A percentile compares a stretch with the other conserved stretches of the same genome.
Conservation (phyloP, 495 filamentous ascomycete species). For the Aspergillus ostianus region DNA sequence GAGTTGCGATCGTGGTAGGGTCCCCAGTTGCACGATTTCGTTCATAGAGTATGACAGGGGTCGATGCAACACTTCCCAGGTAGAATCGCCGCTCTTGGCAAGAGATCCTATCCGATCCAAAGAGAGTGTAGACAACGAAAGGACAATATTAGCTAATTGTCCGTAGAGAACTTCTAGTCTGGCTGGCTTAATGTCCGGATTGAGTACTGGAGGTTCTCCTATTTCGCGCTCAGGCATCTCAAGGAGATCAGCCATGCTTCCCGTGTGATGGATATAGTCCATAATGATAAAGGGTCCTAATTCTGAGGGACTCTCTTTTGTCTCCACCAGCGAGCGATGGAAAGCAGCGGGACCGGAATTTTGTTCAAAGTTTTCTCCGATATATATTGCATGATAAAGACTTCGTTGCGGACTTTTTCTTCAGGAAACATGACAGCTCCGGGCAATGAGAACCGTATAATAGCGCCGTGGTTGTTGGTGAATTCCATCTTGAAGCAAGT, state of each 20-base stretch:
- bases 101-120: constrained; percentile 39
- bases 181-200: constrained; percentile 28
- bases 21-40: constrained; percentile 29
- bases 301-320: constrained; percentile 20
- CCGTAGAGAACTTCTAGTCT: constrained; percentile 32
- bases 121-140: constrained; percentile 31
- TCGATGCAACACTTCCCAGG: constrained; percentile 19
- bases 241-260: constrained; percentile 30
- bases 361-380: constrained; percentile 10
- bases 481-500: constrained; percentile 24
- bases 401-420: constrained; percentile 41
- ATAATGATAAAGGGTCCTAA: constrained; percentile 34
- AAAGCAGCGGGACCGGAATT: constrained; percentile 31
- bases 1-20: constrained; percentile 30
- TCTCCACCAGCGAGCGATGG: constrained; percentile 31
- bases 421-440: constrained; percentile 28
- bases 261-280: constrained; percentile 38
- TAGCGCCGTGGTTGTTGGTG: constrained; percentile 15
- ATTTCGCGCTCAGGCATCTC: constrained; percentile 18
- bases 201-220: constrained; percentile 3
- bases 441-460: constrained; percentile 27
- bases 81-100: constrained; percentile 18
- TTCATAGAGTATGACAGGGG: constrained; percentile 30
- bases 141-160: constrained; percentile 32
- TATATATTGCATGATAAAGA: constrained; percentile 45